Evolutionary conservation across 139 green algal species (phyloP), one percentile per base, ranked within the genome.

Genomic region (Picochlorum sp.): DNA sequence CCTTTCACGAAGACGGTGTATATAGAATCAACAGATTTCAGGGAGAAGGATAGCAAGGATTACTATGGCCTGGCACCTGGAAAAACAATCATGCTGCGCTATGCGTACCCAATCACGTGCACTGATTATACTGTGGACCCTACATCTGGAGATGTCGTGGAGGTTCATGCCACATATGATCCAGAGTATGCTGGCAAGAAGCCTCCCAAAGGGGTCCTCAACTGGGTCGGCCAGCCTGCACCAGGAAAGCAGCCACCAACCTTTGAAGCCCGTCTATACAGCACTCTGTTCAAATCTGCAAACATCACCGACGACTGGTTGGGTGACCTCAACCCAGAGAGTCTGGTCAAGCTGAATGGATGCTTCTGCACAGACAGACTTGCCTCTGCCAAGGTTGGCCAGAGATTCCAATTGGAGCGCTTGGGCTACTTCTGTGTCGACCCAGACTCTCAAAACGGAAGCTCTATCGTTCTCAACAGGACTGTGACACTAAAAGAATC

Each of bases 51-150:
- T 69, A 71, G 69, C 28, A 93, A 95, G 66, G 84, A 86, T 57
- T 98, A 95, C 74, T 99, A 94, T 68, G 94, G 92, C 6, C 82
- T 99, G 26, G 91, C 94, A 1, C 92, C 90, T 2, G 87, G 87
- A 26, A 98, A 98, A 79, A 73, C 63, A 16, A 83, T 92, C 26
- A 93, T 99, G 86, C 86, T 98, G 32, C 74, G 82, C 85, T 98
- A 97, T 76, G 92, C 87, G 3, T 93, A 90, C 82, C 76, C 80
- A 46, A 85, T 97, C 70, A 92, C 67, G 10, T 94, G 84, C 68
- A 90, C 76, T 1, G 76, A 72, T 15, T 77, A 84, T 64, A 76
- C 37, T 20, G 79, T 76, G 32, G 46, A 69, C 16, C 64, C 60
- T 15, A 5, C 37, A 16, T 66, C 56, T 2, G 85, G 79, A 15